These are phyloP conservation scores for Tetrahymena elliotti DNA, from an alignment of 73 alveolate genomes.

Conservation along the genomic window DNA sequence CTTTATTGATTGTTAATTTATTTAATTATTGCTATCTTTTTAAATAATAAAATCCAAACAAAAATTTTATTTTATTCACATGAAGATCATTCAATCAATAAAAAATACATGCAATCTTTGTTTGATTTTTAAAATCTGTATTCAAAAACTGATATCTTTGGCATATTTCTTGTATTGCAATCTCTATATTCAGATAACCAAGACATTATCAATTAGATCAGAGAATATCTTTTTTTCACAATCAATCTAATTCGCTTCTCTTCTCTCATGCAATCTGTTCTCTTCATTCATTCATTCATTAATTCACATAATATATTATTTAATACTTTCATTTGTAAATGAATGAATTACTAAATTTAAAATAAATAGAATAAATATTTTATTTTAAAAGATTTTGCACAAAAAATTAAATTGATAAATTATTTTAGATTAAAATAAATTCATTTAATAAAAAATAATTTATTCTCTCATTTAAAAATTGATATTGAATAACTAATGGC, in stretches of 20 bases:
- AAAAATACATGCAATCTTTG: background rate
- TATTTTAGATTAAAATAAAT: too few species aligned
- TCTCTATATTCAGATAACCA: background rate
- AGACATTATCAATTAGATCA: background rate
- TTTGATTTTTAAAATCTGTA: background rate
- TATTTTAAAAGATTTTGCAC: too few species aligned
- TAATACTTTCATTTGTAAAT: too few species aligned
- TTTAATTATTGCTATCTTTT: background rate
- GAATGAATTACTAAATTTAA: too few species aligned
- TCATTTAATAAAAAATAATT: too few species aligned
- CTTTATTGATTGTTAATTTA: background rate
- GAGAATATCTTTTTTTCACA: background rate
- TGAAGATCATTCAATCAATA: background rate
- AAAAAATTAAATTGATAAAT: too few species aligned
- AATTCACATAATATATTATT: too few species aligned
- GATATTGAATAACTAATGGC: too few species aligned
- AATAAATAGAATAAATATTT: too few species aligned
- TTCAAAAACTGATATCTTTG: background rate
- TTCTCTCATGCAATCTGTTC: background rate
- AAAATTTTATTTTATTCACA: background rate
- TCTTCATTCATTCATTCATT: background rate
- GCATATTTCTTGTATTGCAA: background rate
- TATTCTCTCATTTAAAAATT: too few species aligned
- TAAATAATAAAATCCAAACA: background rate
- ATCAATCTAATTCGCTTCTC: background rate